phyloP scores from a whole-genome alignment of 805 yeast genomes.

The Candida insectalens region DNA sequence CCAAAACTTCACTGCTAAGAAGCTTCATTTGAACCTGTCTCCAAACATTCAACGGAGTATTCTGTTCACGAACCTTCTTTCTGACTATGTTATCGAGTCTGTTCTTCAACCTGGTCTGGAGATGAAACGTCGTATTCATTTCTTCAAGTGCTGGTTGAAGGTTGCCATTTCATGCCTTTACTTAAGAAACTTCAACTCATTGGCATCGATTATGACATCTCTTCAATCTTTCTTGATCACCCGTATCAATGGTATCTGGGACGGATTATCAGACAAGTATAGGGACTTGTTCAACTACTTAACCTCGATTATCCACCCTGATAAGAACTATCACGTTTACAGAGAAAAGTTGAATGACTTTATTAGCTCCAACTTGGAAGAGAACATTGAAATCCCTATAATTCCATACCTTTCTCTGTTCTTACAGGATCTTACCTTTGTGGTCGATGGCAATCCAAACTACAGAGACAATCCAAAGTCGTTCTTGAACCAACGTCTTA shows the following conservation, averaged over 20 bases:
- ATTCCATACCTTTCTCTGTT: constrained; percentile 73
- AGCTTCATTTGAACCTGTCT: constrained; percentile 47
- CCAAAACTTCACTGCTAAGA: constrained; percentile 51
- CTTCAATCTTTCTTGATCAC: constrained; percentile 65
- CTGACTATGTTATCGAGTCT: constrained; percentile 66
- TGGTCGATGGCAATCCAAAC: constrained; percentile 73
- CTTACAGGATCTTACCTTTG: constrained; percentile 70
- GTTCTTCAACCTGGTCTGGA: constrained; percentile 43
- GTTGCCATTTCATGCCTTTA: constrained; percentile 65
- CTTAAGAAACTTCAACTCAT: constrained; percentile 65
- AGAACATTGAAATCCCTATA: constrained; percentile 41
- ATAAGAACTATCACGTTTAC: constrained; percentile 62
- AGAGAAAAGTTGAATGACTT: constrained; percentile 52
- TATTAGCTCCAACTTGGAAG: constrained; percentile 34
- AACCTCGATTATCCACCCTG: constrained; percentile 63
- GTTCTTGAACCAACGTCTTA: constrained; percentile 46
- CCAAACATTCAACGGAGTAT: constrained; percentile 56
- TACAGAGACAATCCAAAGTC: constrained; percentile 44
- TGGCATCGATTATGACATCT: constrained; percentile 71
- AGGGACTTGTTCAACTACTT: constrained; percentile 52
- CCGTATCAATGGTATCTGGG: constrained; percentile 54
- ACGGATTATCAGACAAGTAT: constrained; percentile 46
- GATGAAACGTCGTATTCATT: constrained; percentile 39
- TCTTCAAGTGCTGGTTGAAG: constrained; percentile 63
- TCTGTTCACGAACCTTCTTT: constrained; percentile 59